Percentiles rank a stretch among this genome's conserved stretches.
Conservation (phyloP, 2,329 filamentous ascomycete species). For the Davidsoniella australis region DNA sequence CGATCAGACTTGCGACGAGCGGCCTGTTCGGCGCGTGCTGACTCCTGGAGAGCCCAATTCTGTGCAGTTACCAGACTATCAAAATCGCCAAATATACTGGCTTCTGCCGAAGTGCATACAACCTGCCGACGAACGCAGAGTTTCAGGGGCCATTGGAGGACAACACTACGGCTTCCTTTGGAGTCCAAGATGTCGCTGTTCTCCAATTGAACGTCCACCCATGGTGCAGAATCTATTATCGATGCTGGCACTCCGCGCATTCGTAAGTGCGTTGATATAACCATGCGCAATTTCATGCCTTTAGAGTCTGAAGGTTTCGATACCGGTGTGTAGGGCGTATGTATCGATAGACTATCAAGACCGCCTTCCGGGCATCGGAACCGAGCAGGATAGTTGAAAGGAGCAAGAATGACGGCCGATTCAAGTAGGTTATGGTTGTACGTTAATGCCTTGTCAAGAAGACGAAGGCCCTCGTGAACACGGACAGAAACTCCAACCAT, state of each 20-base stretch:
- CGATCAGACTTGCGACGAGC: slow-evolving; percentile 34
- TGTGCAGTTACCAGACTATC: slow-evolving; percentile 33
- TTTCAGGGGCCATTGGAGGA: slow-evolving; percentile 35
- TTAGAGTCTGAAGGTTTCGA: slow-evolving; percentile 21
- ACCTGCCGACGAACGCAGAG: slow-evolving; percentile 35
- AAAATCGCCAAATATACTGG: slow-evolving; percentile 26
- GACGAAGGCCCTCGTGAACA: slow-evolving; percentile 29
- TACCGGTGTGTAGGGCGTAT: slow-evolving; percentile 17
- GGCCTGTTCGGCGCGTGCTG: slow-evolving; percentile 30
- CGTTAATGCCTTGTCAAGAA: slow-evolving; percentile 27
- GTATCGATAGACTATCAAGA: neutral
- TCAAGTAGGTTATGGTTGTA: slow-evolving; percentile 25
- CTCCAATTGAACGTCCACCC: slow-evolving; percentile 34
- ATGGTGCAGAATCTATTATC: slow-evolving; percentile 27
- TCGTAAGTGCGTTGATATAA: slow-evolving; percentile 33
- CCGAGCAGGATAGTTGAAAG: slow-evolving; percentile 25
- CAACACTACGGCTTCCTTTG: slow-evolving; percentile 23
- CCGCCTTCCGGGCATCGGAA: slow-evolving; percentile 5
- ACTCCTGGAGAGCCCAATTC: slow-evolving; percentile 28
- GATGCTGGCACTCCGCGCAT: slow-evolving; percentile 30
- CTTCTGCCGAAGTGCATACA: slow-evolving; percentile 21
- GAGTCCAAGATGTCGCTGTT: slow-evolving; percentile 27
- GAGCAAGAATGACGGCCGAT: slow-evolving; percentile 34
- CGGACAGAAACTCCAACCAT: slow-evolving; percentile 33
- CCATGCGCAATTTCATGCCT: slow-evolving; percentile 30